These are phyloP conservation scores for Thinopyrum elongatum DNA, from an alignment of 176 grass and related monocot species.

Conservation along the genomic window DNA sequence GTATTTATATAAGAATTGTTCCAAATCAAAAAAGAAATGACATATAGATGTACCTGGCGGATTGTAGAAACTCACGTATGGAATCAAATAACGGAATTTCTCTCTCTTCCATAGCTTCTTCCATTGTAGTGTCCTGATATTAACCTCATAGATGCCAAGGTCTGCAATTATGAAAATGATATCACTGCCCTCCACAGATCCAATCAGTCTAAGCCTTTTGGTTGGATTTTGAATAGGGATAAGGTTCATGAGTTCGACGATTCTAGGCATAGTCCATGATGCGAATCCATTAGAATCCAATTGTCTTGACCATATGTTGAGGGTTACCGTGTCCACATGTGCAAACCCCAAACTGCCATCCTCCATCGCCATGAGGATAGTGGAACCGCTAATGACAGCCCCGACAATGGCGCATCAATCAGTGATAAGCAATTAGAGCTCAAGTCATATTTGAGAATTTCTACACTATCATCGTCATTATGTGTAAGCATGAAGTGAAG, in stretches of 20 bases:
- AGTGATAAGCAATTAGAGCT: not conserved
- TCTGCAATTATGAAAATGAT: not conserved
- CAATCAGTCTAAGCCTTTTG: not conserved
- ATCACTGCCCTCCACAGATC: not conserved
- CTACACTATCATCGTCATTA: not conserved
- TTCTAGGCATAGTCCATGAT: not conserved
- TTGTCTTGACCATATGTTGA: not conserved
- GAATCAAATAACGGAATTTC: not conserved
- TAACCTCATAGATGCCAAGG: not conserved
- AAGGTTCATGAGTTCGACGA: not conserved
- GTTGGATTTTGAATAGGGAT: not conserved
- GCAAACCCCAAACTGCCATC: not conserved
- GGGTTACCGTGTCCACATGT: not conserved
- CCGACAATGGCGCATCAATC: not conserved
- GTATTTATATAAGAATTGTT: not conserved
- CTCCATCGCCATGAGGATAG: not conserved
- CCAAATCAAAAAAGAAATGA: not conserved
- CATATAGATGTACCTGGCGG: not conserved
- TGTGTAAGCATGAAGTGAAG: not conserved
- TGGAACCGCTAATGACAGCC: not conserved
- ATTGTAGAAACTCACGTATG: not conserved
- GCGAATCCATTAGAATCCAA: not conserved
- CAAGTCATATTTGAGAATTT: not conserved
- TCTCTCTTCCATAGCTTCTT: not conserved
- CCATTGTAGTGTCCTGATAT: not conserved